These are phyloP conservation scores for Tillandsia leiboldiana DNA, from an alignment of 176 grass and related monocot species.

Conservation along the genomic window DNA sequence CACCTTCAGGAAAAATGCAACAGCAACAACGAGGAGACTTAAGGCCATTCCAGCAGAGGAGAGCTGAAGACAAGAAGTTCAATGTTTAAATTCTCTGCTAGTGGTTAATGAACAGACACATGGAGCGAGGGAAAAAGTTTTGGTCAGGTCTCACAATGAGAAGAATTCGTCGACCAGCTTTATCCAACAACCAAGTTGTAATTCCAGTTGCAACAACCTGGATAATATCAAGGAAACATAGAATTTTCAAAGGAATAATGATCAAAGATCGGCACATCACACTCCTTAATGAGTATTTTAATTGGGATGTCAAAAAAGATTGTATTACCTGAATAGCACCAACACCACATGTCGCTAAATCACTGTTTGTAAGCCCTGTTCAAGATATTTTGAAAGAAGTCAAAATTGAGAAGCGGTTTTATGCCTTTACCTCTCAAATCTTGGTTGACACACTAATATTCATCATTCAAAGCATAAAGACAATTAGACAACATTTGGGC, in stretches of 20 bases:
- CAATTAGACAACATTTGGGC: too few relatives aligned
- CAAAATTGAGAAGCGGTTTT: too few relatives aligned
- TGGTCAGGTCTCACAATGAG: constrained; percentile 49
- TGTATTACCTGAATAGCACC: constrained; percentile 76
- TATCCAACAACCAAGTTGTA: constrained; percentile 80
- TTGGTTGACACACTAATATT: too few relatives aligned
- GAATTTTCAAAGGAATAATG: not conserved
- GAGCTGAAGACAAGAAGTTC: constrained; percentile 37
- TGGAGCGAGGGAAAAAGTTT: not conserved
- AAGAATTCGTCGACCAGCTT: constrained; percentile 73
- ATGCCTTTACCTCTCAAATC: too few relatives aligned
- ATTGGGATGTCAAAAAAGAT: not conserved
- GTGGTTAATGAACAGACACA: not conserved
- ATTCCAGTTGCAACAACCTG: constrained; percentile 82
- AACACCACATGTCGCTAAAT: constrained; percentile 70
- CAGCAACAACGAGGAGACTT: constrained; percentile 69
- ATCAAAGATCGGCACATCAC: not conserved
- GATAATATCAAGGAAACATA: not conserved
- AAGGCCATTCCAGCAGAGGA: constrained; percentile 55
- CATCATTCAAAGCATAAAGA: too few relatives aligned
- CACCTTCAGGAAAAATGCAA: constrained; percentile 77
- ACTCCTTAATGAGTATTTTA: not conserved
- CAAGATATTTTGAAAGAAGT: constrained; percentile 14
- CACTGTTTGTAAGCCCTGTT: constrained; percentile 72
- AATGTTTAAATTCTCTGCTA: not conserved